phyloP scores from a whole-genome alignment of 2,329 filamentous ascomycete species.

The Lachnum nothofagi region DNA sequence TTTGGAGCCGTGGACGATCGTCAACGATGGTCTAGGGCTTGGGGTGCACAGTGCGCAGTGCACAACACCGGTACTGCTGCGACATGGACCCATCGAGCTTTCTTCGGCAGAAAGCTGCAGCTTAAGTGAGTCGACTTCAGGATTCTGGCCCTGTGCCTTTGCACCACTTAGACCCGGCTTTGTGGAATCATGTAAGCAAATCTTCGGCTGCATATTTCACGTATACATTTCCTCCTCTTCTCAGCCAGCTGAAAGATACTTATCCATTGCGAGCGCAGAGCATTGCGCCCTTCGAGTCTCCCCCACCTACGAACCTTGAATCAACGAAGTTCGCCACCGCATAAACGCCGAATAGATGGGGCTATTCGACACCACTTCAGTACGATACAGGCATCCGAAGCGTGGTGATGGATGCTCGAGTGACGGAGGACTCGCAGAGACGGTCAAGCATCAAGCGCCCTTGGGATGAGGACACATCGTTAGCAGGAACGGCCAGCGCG shows the following conservation, averaged over 20 bases:
- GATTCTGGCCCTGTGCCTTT: slow-evolving; percentile 1
- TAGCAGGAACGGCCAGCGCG: slow-evolving; percentile 10
- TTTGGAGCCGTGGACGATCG: background rate
- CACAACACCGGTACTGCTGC: slow-evolving; percentile 6
- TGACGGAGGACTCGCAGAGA: slow-evolving; percentile 26
- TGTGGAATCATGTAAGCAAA: slow-evolving; percentile 24
- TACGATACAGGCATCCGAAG: slow-evolving; percentile 25
- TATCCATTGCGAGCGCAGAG: slow-evolving; percentile 12
- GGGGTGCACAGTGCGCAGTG: slow-evolving; percentile 21
- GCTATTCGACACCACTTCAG: slow-evolving; percentile 16
- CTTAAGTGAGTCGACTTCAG: background rate
- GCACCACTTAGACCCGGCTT: slow-evolving; percentile 3
- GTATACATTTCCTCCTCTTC: background rate
- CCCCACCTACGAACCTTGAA: slow-evolving; percentile 1
- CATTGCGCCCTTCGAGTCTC: slow-evolving; percentile 1
- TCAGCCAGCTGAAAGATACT: slow-evolving; percentile 1
- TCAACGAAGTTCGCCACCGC: slow-evolving; percentile 1
- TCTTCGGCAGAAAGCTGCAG: background rate
- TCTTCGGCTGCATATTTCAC: background rate
- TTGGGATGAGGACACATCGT: slow-evolving; percentile 25
- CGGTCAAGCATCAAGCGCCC: slow-evolving; percentile 28
- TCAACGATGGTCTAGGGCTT: slow-evolving; percentile 11
- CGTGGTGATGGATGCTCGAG: slow-evolving; percentile 31
- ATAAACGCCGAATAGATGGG: slow-evolving; percentile 34
- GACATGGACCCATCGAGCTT: background rate